Evolutionary conservation across 2,329 filamentous ascomycete genomes (phyloP).

Genomic region (Pseudogymnoascus pannorum): DNA sequence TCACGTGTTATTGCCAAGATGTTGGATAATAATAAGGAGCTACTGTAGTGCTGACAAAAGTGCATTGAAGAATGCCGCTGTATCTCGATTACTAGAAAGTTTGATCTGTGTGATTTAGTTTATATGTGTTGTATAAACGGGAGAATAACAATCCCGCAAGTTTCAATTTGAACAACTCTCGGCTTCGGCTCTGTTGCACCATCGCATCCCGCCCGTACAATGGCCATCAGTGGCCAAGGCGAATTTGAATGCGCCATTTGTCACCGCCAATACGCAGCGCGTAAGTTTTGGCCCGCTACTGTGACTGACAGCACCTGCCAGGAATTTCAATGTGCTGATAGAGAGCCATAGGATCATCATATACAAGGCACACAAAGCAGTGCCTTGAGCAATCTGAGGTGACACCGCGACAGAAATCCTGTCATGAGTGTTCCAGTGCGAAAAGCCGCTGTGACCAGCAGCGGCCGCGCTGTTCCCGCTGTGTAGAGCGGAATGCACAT

Average conservation of each 20-base stretch:
- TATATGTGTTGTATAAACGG: background rate
- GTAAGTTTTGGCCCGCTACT: conserved; percentile 4
- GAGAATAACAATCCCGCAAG: background rate
- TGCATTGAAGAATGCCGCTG: background rate
- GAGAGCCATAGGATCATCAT: conserved; percentile 9
- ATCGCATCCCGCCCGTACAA: background rate
- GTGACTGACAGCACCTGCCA: background rate
- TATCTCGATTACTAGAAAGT: background rate
- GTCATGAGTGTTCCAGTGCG: conserved; percentile 23
- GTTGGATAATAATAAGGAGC: background rate
- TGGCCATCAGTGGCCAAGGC: background rate
- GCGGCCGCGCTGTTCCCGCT: conserved; percentile 23
- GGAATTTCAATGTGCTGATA: background rate
- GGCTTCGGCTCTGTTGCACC: background rate
- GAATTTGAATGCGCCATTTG: conserved; percentile 10
- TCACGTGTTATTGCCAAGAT: background rate
- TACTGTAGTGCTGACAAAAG: conserved; percentile 6
- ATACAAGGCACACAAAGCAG: conserved; percentile 11
- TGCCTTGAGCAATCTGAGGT: background rate
- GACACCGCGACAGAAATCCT: conserved; percentile 23
- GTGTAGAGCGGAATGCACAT: conserved; percentile 14
- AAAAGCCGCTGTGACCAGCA: conserved; percentile 26
- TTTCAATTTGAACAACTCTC: background rate
- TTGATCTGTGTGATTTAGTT: background rate
- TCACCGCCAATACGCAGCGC: conserved; percentile 9